Percentiles rank a stretch among this genome's conserved stretches.
phyloP scores from a whole-genome alignment of 768 basidiomycete genomes.

The Clavaria fumosa region DNA sequence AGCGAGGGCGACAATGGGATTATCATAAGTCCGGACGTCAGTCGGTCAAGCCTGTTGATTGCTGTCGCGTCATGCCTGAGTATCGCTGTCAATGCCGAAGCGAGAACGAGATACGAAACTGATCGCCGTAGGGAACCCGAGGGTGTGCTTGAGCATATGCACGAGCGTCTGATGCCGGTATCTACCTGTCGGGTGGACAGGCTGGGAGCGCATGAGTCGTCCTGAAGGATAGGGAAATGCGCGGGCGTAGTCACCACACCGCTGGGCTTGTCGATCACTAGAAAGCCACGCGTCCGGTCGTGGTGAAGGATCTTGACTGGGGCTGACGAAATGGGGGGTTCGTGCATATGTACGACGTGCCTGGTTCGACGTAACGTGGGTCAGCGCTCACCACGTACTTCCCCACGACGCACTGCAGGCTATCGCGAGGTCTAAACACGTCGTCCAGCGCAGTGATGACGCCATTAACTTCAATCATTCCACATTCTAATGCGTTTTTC shows the following conservation, averaged over 20 bases:
- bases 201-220: too few species aligned
- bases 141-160: constrained; percentile 72
- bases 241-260: constrained; percentile 88
- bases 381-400: too few species aligned
- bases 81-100: too few species aligned
- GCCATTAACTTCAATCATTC: too few species aligned
- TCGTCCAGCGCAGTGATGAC: too few species aligned
- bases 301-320: constrained; percentile 68
- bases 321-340: constrained; percentile 81
- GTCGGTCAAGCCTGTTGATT: constrained; percentile 83
- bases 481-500: too few species aligned
- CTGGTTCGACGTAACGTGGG: too few species aligned
- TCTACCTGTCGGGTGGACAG: constrained; percentile 84
- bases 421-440: too few species aligned
- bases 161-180: constrained; percentile 82
- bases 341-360: constrained; percentile 88
- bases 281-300: constrained; percentile 65
- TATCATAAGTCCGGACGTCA: constrained; percentile 94
- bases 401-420: too few species aligned
- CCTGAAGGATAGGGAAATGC: too few species aligned
- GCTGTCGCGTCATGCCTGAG: too few species aligned
- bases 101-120: too few species aligned
- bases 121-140: constrained; percentile 67
- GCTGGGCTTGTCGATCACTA: constrained; percentile 94
- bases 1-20: constrained; percentile 58